Evolutionary conservation across 768 basidiomycete species (phyloP).

Genomic region (Tricholoma sp.): DNA sequence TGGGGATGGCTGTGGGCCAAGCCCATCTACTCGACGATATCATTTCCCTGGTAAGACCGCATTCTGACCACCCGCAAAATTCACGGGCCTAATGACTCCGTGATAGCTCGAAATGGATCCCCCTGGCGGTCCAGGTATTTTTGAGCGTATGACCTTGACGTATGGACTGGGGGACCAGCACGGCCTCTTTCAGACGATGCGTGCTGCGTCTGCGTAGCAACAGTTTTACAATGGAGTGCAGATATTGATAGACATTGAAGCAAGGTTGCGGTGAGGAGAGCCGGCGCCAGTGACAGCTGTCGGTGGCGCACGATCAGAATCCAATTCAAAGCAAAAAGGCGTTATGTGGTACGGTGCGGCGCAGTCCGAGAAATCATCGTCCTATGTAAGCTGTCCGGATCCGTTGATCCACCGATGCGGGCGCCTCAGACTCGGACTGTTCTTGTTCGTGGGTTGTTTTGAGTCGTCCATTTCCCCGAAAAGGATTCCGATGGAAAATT

Average conservation of each 20-base stretch:
- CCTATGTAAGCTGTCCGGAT: too few species aligned
- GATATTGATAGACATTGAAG: neutral
- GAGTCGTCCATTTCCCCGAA: too few species aligned
- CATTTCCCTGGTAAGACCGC: conserved; percentile 65
- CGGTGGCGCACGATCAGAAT: too few species aligned
- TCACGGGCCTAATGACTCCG: neutral
- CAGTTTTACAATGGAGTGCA: conserved; percentile 5
- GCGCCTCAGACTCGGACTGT: too few species aligned
- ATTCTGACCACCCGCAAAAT: too few species aligned
- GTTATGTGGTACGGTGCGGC: too few species aligned
- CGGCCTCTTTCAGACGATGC: conserved; percentile 51
- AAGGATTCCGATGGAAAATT: too few species aligned
- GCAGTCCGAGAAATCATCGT: too few species aligned
- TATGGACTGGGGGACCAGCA: conserved; percentile 85
- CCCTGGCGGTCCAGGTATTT: conserved; percentile 44
- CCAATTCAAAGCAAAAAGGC: too few species aligned
- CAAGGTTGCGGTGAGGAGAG: neutral
- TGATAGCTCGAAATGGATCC: conserved; percentile 55
- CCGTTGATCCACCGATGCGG: too few species aligned
- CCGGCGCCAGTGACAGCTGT: too few species aligned
- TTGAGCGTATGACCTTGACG: conserved; percentile 71
- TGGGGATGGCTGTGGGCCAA: conserved; percentile 83
- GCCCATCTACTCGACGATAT: conserved; percentile 92
- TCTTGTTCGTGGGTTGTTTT: too few species aligned
- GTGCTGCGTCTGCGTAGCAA: conserved; percentile 27